Evolutionary conservation across 176 grass and related monocot genomes (phyloP).

Genomic region (Bolboschoenus planiculmis): DNA sequence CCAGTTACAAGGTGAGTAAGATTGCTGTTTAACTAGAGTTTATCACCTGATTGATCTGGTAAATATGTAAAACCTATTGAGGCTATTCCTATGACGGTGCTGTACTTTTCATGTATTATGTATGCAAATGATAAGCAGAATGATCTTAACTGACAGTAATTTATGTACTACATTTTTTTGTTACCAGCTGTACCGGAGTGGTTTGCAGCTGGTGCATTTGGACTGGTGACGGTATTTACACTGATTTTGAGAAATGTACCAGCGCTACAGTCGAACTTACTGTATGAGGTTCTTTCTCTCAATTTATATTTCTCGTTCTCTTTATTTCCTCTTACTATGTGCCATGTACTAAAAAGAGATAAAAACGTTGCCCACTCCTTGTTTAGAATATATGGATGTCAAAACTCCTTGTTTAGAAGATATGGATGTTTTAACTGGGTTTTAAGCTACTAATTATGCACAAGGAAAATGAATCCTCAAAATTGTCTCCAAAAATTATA

Average conservation of each 20-base stretch:
- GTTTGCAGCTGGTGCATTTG: conserved; percentile 87
- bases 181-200: conserved; percentile 77
- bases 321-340: neutral
- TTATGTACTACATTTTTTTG: neutral
- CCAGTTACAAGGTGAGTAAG: neutral
- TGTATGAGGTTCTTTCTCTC: conserved; percentile 87
- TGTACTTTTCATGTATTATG: neutral
- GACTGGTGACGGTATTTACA: conserved; percentile 80
- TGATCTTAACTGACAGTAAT: neutral
- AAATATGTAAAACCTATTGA: neutral
- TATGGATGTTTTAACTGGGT: neutral
- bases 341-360: neutral
- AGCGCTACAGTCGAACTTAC: conserved; percentile 79
- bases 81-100: neutral
- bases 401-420: neutral
- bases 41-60: neutral
- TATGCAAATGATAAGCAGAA: neutral
- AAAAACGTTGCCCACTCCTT: neutral
- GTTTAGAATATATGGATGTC: neutral
- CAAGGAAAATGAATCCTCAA: neutral
- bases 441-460: neutral
- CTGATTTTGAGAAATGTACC: conserved; percentile 93
- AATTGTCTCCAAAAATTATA: neutral
- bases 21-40: neutral
- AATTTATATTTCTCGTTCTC: conserved; percentile 10